Conservation (phyloP, 2,329 filamentous ascomycete species). For the Diaporthe sp. region DNA sequence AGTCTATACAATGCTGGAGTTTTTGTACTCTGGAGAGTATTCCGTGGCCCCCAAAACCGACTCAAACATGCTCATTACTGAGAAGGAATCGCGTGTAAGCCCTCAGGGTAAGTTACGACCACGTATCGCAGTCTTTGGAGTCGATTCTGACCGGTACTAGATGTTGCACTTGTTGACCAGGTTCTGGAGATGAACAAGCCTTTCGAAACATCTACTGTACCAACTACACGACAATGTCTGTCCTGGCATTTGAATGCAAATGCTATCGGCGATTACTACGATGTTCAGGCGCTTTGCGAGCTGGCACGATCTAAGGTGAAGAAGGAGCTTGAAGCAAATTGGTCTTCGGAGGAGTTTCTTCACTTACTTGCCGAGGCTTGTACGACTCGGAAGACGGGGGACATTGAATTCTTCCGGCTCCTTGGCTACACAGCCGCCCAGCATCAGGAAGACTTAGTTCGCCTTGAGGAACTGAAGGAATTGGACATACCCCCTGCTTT, state of each 20-base stretch:
- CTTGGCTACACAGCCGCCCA: not conserved
- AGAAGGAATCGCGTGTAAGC: too few species aligned
- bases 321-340: not conserved
- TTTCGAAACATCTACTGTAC: too few species aligned
- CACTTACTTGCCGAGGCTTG: not conserved
- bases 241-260: not conserved
- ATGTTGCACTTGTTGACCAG: not conserved
- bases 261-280: not conserved
- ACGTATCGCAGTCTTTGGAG: not conserved
- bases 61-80: too few species aligned
- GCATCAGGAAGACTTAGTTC: not conserved
- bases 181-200: not conserved
- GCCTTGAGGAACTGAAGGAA: not conserved
- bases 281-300: not conserved
- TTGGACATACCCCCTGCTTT: not conserved
- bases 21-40: not conserved
- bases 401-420: not conserved
- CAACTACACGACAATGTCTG: not conserved
- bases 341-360: not conserved
- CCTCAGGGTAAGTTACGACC: not conserved
- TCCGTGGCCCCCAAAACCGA: not conserved
- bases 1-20: not conserved
- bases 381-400: not conserved
- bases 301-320: not conserved
- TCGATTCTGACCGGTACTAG: not conserved